A percentile compares a stretch with the other conserved stretches of the same genome.
Evolutionary conservation across 306 rosid genomes (phyloP).

Genomic region (Sesbania bispinosa): DNA sequence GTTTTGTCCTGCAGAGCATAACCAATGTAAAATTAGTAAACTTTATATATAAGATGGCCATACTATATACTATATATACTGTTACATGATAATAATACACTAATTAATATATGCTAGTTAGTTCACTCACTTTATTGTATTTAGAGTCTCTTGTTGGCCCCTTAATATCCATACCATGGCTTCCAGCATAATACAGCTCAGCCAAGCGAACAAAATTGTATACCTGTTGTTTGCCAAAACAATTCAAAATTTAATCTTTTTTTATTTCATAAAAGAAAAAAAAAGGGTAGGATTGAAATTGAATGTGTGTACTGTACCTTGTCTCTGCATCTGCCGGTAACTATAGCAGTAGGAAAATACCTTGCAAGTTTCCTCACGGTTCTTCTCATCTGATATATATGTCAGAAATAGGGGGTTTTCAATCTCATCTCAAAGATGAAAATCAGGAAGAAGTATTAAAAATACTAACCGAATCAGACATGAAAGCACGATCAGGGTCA

Average conservation of each 20-base stretch:
- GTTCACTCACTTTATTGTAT: slow-evolving; percentile 57
- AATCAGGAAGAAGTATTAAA: not conserved
- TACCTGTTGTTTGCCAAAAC: slow-evolving; percentile 40
- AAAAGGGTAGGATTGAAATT: not conserved
- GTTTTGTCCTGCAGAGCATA: slow-evolving; percentile 44
- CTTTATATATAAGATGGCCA: no score
- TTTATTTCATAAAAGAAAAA: not conserved
- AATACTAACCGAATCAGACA: slow-evolving; percentile 66
- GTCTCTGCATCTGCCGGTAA: slow-evolving; percentile 85
- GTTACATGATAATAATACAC: not conserved
- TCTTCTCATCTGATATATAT: slow-evolving; percentile 74
- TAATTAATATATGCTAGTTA: no score
- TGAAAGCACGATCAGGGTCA: slow-evolving; percentile 83
- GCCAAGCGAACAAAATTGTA: slow-evolving; percentile 77
- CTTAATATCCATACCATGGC: slow-evolving; percentile 98
- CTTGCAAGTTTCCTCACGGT: slow-evolving; percentile 71
- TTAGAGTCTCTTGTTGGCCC: slow-evolving; percentile 77
- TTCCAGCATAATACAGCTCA: slow-evolving; percentile 93
- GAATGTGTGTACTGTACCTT: slow-evolving; percentile 57
- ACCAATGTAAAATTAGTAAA: not conserved
- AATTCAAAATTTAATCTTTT: not conserved
- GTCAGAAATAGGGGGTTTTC: no score
- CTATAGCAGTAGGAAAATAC: slow-evolving; percentile 89
- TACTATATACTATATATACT: not conserved
- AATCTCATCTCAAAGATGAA: no score